Evolutionary conservation across 495 filamentous ascomycete species (phyloP).

Genomic region (Penicillium simplicissimum): DNA sequence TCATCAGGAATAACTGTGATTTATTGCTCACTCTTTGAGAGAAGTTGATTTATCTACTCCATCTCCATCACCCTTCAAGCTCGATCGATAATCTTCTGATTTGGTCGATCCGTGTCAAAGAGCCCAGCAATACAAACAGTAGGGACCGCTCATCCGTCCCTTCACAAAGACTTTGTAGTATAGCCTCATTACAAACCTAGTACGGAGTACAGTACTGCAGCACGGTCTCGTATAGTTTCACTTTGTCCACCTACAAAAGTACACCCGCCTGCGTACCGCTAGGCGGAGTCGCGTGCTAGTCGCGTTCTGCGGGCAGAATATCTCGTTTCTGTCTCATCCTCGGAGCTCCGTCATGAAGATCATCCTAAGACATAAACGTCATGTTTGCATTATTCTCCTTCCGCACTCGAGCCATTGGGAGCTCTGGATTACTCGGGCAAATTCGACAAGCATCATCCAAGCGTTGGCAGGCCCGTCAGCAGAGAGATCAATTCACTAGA

Average conservation of each 20-base stretch:
- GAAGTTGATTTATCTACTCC: not conserved
- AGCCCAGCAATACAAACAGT: too few species aligned
- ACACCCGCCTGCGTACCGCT: too few species aligned
- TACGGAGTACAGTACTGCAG: too few species aligned
- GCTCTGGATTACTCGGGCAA: constrained; percentile 6
- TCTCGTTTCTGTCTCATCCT: not conserved
- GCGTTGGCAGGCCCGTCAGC: constrained; percentile 80
- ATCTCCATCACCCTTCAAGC: not conserved
- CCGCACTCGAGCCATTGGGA: constrained; percentile 1
- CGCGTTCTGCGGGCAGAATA: constrained; percentile 4
- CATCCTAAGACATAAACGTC: not conserved
- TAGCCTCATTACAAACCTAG: too few species aligned
- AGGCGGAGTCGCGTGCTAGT: not conserved
- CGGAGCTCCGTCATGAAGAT: not conserved
- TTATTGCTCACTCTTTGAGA: not conserved
- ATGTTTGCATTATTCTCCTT: constrained; percentile 13
- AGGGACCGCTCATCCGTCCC: too few species aligned
- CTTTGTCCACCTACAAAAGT: too few species aligned
- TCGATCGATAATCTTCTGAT: not conserved
- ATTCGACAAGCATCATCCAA: constrained; percentile 64
- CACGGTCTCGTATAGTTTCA: too few species aligned
- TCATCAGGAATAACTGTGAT: not conserved
- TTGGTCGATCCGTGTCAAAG: too few species aligned
- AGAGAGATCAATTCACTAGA: constrained; percentile 65
- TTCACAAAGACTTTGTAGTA: too few species aligned